A percentile compares a stretch with the other conserved stretches of the same genome.
Conservation (phyloP, 768 basidiomycete genomes). For the Postia placenta region DNA sequence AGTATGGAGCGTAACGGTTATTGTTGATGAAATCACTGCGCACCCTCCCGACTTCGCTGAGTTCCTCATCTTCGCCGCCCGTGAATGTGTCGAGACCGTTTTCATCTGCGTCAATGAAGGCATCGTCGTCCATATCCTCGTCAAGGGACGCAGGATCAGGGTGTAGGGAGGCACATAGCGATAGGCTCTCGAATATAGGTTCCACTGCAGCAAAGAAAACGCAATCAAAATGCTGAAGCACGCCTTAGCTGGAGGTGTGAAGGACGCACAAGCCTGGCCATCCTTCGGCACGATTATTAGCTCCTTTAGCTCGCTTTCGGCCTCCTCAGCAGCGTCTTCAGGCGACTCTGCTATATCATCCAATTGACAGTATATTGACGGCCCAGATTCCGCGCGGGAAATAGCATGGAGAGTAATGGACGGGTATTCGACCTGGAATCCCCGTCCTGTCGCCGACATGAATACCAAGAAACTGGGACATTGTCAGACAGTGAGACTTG, state of each 20-base stretch:
- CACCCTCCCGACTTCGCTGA: constrained; percentile 88
- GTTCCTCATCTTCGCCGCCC: constrained; percentile 61
- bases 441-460: constrained; percentile 61
- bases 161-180: constrained; percentile 78
- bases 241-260: background rate
- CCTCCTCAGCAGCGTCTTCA: constrained; percentile 22
- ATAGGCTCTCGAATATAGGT: constrained; percentile 80
- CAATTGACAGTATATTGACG: constrained; percentile 90
- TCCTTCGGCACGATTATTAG: constrained; percentile 68
- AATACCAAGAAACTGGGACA: constrained; percentile 64
- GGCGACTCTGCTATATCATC: constrained; percentile 33
- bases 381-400: constrained; percentile 58
- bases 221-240: background rate
- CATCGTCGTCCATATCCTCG: constrained; percentile 38
- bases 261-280: constrained; percentile 50
- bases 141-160: constrained; percentile 59
- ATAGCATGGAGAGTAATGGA: constrained; percentile 91
- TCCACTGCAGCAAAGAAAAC: constrained; percentile 52
- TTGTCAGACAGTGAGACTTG: constrained; percentile 1
- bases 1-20: constrained; percentile 82
- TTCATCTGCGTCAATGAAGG: constrained; percentile 45
- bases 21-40: constrained; percentile 81
- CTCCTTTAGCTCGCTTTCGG: constrained; percentile 64
- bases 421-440: constrained; percentile 85
- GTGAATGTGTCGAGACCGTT: constrained; percentile 44